Conservation (phyloP, 495 filamentous ascomycete genomes). For the Beverwykella pulmonaria region DNA sequence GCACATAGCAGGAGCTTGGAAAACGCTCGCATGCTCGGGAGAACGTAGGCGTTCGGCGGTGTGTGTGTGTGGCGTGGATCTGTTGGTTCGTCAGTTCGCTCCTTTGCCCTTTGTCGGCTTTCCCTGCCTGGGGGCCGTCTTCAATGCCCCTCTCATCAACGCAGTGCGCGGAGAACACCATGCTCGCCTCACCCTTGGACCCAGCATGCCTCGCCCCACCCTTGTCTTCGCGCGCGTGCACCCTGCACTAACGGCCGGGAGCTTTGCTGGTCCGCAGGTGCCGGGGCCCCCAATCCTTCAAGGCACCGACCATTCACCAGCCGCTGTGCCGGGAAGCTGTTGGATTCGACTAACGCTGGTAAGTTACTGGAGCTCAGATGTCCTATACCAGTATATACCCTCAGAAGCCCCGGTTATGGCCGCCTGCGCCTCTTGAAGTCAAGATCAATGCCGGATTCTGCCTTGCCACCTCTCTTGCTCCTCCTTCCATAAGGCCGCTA, state of each 20-base stretch:
- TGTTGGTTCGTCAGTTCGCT: neutral
- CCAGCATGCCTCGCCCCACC: slow-evolving; percentile 13
- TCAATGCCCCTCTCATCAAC: neutral
- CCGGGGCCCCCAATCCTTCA: slow-evolving; percentile 36
- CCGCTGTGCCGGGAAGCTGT: slow-evolving; percentile 36
- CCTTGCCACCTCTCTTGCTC: slow-evolving; percentile 25
- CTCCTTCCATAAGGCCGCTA: slow-evolving; percentile 34
- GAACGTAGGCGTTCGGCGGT: neutral
- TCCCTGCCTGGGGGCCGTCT: neutral
- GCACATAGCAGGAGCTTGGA: slow-evolving; percentile 7
- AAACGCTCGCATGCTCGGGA: slow-evolving; percentile 7
- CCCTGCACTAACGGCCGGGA: slow-evolving; percentile 39
- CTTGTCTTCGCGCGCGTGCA: slow-evolving; percentile 17
- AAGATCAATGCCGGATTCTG: slow-evolving; percentile 32
- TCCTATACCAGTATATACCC: slow-evolving; percentile 33
- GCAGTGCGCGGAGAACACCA: neutral
- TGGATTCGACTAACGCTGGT: slow-evolving; percentile 29
- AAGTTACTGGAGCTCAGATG: slow-evolving; percentile 31
- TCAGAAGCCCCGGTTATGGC: slow-evolving; percentile 25
- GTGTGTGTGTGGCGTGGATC: neutral
- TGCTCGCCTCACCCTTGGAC: slow-evolving; percentile 9
- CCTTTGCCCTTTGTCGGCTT: neutral
- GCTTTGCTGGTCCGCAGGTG: slow-evolving; percentile 26
- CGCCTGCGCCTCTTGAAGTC: slow-evolving; percentile 28
- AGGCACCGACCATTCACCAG: slow-evolving; percentile 37